phyloP scores from a whole-genome alignment of 2,329 filamentous ascomycete genomes.

The Pseudogymnoascus sp. region DNA sequence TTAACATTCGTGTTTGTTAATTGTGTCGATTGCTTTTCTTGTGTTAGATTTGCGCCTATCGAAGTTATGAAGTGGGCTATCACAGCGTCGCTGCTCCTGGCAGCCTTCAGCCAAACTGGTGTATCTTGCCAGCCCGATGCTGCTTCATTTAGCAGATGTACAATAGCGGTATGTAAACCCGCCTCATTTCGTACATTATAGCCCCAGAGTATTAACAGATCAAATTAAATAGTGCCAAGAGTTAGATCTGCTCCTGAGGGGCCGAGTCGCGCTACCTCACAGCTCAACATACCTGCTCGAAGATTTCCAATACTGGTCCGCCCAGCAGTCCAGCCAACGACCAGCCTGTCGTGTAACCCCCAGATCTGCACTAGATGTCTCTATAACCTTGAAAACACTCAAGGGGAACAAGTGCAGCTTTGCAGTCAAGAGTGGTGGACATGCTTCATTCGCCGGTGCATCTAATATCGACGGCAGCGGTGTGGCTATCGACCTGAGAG shows the following conservation, averaged over 20 bases:
- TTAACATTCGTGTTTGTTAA: background rate
- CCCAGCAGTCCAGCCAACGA: constrained; percentile 23
- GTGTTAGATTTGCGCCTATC: background rate
- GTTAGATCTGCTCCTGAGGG: background rate
- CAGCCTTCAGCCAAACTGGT: background rate
- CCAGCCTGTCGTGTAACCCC: constrained; percentile 33
- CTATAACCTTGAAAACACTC: constrained; percentile 25
- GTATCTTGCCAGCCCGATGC: background rate
- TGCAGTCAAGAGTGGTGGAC: constrained; percentile 33
- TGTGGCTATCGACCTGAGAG: constrained; percentile 14
- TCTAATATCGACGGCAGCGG: constrained; percentile 17
- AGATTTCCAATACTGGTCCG: constrained; percentile 28
- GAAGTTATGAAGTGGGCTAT: background rate
- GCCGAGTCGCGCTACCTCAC: background rate
- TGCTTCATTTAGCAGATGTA: background rate
- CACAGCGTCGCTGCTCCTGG: background rate
- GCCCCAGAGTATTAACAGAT: background rate
- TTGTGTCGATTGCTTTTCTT: background rate
- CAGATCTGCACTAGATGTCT: constrained; percentile 26
- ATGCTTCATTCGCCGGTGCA: constrained; percentile 17
- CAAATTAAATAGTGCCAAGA: background rate
- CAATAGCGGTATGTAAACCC: background rate
- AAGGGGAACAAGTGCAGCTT: constrained; percentile 18
- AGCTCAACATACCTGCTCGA: background rate
- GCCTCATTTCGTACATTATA: background rate